A percentile compares a stretch with the other conserved stretches of the same genome.
Conservation (phyloP, 2,329 filamentous ascomycete species). For the Claviceps cyperi region DNA sequence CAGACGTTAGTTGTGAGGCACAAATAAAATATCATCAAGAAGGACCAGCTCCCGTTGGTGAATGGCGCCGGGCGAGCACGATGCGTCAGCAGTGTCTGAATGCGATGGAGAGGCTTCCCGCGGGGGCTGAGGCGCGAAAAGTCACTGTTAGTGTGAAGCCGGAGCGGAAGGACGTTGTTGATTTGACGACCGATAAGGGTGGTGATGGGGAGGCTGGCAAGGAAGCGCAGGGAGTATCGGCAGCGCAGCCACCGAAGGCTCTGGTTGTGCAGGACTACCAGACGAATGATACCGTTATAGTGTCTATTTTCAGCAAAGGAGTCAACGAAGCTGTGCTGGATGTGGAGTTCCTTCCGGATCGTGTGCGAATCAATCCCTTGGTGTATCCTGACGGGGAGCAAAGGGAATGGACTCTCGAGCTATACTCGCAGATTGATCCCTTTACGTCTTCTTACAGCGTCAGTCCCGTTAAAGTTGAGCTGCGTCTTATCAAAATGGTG, state of each 20-base stretch:
- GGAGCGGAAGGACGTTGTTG: conserved; percentile 16
- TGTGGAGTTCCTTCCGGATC: conserved; percentile 18
- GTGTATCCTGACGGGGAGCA: conserved; percentile 35
- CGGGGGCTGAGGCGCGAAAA: conserved; percentile 31
- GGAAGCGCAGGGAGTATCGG: neutral
- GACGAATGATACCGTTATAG: conserved; percentile 18
- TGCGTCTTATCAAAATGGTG: conserved; percentile 53
- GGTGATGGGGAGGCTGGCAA: too few relatives aligned
- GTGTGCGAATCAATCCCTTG: conserved; percentile 16
- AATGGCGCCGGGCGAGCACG: conserved; percentile 27
- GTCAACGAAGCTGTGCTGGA: conserved; percentile 25
- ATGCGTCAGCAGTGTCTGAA: conserved; percentile 34
- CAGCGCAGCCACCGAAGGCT: neutral
- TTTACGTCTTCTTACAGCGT: conserved; percentile 46
- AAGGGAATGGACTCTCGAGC: conserved; percentile 46
- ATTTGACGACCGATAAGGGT: conserved; percentile 4
- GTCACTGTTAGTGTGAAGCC: conserved; percentile 22
- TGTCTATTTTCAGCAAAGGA: conserved; percentile 29
- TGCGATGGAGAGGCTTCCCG: conserved; percentile 28
- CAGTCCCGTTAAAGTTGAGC: conserved; percentile 66
- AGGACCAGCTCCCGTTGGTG: conserved; percentile 1
- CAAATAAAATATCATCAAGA: too few relatives aligned
- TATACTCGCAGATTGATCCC: conserved; percentile 52
- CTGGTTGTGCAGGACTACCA: conserved; percentile 23
- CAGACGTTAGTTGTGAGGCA: too few relatives aligned